These are phyloP conservation scores for Populus pruinosa DNA, from an alignment of 345 rosid genomes.

Conservation along the genomic window DNA sequence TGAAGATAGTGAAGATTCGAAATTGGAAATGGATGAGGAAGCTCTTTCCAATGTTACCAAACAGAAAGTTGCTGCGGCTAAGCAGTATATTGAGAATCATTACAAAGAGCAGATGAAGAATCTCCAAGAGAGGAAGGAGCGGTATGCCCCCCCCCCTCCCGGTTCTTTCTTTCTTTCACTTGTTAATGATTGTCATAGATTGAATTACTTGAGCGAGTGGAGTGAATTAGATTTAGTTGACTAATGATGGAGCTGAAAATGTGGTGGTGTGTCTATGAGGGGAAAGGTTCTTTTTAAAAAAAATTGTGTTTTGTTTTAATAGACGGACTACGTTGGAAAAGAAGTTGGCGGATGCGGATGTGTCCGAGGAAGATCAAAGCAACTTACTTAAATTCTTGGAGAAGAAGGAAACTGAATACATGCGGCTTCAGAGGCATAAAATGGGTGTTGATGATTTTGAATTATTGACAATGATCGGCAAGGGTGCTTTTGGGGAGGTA, in stretches of 20 bases:
- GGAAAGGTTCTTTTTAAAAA: background rate
- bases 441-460: slow-evolving; percentile 94
- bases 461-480: slow-evolving; percentile 75
- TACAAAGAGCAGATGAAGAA: slow-evolving; percentile 84
- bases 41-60: slow-evolving; percentile 33
- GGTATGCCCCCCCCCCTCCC: slow-evolving; percentile 29
- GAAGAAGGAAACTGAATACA: slow-evolving; percentile 93
- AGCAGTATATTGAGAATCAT: slow-evolving; percentile 86
- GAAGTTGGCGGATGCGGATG: slow-evolving; percentile 96
- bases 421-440: slow-evolving; percentile 96
- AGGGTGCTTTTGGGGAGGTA: slow-evolving; percentile 92
- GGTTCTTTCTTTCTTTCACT: background rate
- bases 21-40: slow-evolving; percentile 8
- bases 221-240: background rate
- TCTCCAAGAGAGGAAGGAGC: slow-evolving; percentile 69
- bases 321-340: slow-evolving; percentile 72
- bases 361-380: slow-evolving; percentile 90
- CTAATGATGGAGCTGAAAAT: background rate
- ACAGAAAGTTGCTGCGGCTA: slow-evolving; percentile 88
- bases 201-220: background rate
- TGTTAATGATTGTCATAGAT: background rate
- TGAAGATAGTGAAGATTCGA: background rate
- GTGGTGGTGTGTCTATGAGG: background rate
- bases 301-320: background rate
- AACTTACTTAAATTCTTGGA: slow-evolving; percentile 87